phyloP scores from a whole-genome alignment of 163 green algal species.

The Chlamydomonas reinhardtii region DNA sequence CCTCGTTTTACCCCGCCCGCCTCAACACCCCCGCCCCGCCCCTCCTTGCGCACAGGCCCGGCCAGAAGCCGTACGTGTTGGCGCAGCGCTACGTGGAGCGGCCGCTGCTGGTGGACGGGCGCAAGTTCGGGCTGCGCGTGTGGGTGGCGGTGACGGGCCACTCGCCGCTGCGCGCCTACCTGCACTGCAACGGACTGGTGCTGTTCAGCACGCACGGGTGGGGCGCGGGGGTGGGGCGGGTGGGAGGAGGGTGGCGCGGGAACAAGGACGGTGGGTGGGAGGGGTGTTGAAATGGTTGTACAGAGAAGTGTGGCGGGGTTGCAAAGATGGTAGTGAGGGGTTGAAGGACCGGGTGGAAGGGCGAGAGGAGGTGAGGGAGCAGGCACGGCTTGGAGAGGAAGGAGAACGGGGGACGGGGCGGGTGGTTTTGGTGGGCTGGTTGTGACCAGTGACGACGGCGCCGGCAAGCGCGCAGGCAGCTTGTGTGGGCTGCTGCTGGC shows the following conservation, averaged over 20 bases:
- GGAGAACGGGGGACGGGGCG: too few relatives aligned
- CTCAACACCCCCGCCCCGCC: too few relatives aligned
- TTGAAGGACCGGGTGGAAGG: neutral
- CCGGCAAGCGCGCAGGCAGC: too few relatives aligned
- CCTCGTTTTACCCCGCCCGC: too few relatives aligned
- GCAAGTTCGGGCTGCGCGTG: conserved; percentile 78
- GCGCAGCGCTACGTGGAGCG: conserved; percentile 80
- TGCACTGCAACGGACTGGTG: conserved; percentile 69
- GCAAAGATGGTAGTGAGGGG: neutral
- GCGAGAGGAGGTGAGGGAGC: neutral
- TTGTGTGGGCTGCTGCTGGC: too few relatives aligned
- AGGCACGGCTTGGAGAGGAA: too few relatives aligned
- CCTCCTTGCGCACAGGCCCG: neutral
- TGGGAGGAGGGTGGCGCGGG: too few relatives aligned
- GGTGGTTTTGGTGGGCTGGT: too few relatives aligned
- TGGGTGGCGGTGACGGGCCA: conserved; percentile 68
- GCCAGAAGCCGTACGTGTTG: conserved; percentile 68
- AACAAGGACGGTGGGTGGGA: neutral
- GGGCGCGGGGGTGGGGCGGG: neutral
- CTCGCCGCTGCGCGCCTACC: conserved; percentile 66
- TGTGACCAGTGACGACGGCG: too few relatives aligned
- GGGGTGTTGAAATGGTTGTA: neutral
- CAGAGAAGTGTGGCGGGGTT: neutral
- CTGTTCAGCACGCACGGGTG: conserved; percentile 63
- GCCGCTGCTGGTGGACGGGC: conserved; percentile 59